Conservation (phyloP, 805 yeast genomes). For the Blastobotrys mokoenaii region DNA sequence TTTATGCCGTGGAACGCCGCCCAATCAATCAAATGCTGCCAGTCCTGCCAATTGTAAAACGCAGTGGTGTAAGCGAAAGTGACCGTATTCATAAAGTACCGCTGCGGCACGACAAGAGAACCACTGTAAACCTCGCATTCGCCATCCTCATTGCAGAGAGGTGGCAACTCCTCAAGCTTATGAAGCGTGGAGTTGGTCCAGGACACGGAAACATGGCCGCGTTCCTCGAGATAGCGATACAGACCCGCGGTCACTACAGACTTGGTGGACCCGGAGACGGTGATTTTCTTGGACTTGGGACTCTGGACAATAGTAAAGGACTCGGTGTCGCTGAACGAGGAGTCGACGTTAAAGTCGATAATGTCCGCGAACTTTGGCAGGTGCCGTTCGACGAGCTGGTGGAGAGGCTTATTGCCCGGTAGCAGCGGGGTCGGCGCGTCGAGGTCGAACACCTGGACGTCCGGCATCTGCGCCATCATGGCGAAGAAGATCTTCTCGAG, state of each 20-base stretch:
- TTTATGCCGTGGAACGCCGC: constrained; percentile 11
- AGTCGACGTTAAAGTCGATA: neutral
- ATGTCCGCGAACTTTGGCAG: neutral
- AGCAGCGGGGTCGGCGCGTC: neutral
- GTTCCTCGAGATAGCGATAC: constrained; percentile 7
- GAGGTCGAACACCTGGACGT: too few relatives aligned
- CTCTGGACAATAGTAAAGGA: constrained; percentile 6
- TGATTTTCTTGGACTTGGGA: constrained; percentile 3
- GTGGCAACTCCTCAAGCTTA: constrained; percentile 4
- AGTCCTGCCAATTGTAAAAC: constrained; percentile 10
- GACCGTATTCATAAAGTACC: constrained; percentile 13
- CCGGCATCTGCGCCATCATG: too few relatives aligned
- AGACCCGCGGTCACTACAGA: constrained; percentile 9
- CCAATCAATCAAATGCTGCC: constrained; percentile 13
- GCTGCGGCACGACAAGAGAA: constrained; percentile 7
- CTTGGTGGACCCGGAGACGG: constrained; percentile 5
- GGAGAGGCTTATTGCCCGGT: neutral
- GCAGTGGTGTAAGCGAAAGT: constrained; percentile 13
- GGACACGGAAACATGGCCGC: constrained; percentile 10
- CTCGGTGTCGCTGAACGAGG: neutral
- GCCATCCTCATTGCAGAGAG: constrained; percentile 2
- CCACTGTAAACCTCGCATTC: constrained; percentile 6
- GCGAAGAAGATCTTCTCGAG: too few relatives aligned
- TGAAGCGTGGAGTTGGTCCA: constrained; percentile 8
- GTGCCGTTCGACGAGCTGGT: constrained; percentile 1